Evolutionary conservation across 495 filamentous ascomycete species (phyloP).

Genomic region (Neurospora sp.): DNA sequence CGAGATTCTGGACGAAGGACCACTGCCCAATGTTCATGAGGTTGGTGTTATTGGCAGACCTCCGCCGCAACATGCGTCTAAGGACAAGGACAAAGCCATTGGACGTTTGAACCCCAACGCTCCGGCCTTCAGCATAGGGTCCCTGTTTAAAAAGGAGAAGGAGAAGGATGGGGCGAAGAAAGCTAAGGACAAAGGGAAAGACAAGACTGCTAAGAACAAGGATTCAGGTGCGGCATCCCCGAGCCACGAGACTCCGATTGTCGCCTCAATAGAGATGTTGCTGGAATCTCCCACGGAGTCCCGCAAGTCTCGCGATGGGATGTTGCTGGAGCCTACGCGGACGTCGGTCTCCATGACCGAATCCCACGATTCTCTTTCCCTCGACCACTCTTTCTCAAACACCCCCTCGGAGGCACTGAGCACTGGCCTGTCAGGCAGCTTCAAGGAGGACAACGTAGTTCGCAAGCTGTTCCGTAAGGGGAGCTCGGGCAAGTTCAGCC

Average conservation of each 20-base stretch:
- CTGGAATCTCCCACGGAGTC: conserved; percentile 49
- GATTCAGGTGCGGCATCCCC: conserved; percentile 6
- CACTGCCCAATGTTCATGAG: conserved; percentile 31
- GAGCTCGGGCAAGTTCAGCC: conserved; percentile 69
- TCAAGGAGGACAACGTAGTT: conserved; percentile 45
- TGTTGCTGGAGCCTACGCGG: conserved; percentile 43
- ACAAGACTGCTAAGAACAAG: conserved; percentile 21
- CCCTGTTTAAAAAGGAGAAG: conserved; percentile 35
- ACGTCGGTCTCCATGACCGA: conserved; percentile 47
- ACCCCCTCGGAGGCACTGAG: conserved; percentile 51
- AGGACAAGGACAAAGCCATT: conserved; percentile 22
- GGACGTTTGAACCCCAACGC: conserved; percentile 41
- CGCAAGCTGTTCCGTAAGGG: conserved; percentile 70
- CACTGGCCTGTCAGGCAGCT: conserved; percentile 25
- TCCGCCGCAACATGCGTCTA: conserved; percentile 32
- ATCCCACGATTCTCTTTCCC: conserved; percentile 55
- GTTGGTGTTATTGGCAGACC: conserved; percentile 43
- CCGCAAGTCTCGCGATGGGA: conserved; percentile 46
- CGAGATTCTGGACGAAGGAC: conserved; percentile 38
- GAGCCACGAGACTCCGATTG: conserved; percentile 11
- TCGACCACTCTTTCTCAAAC: conserved; percentile 58
- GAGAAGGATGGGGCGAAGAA: conserved; percentile 22
- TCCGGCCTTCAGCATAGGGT: conserved; percentile 36
- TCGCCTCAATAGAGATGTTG: conserved; percentile 12
- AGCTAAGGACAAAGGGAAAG: conserved; percentile 23